Evolutionary conservation across 352 stramenopile genomes (phyloP), one percentile per base, ranked within the genome.

Genomic region (Pythium aristosporum): DNA sequence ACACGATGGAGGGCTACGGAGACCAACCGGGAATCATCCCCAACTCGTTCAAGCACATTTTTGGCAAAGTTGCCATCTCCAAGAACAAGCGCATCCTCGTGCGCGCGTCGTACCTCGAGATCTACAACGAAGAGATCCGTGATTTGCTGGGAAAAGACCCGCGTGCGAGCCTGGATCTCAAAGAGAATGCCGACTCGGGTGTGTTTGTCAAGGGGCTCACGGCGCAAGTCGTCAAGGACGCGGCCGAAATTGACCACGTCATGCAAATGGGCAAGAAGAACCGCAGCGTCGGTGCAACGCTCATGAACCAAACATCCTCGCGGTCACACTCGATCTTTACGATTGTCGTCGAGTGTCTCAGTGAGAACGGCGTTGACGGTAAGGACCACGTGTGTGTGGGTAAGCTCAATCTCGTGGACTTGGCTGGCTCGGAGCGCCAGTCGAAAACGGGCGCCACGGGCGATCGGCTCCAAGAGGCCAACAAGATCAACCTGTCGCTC

Each of bases 41-140:
- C n/a, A 87, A 91, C 69, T 94, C 85, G 25, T 94, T 96, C 67
- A 90, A 94, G 52, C 88, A 96, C 79, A 87, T 96, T 23, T 96
- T 96, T 64, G 88, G 96, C 65, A 90, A 91, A 37, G 77, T 92
- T 39, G 82, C 85, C 15, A 93, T 92, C 62, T 87, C 85, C 15
- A 91, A 89, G 41, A 96, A 96, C 68, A 96, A 98, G 54, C 96
- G 98, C 67, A 99, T 98, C 68, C 80, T 99, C 30, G 96, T 99
- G 23, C 85, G 95, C 42, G 89, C 95, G 42, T 98, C 86, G 10
- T 99, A 98, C 67, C 79, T 98, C 30, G 96, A 99, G 75, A 98
- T 99, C 68, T 99, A 99, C 79, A 98, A 98, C 68, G 96, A 99
- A 79, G 93, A 99, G 69, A 98, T 99, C 65, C 78, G 92, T 23